Conservation (phyloP, 176 grass and related monocot genomes). For the Ampelocalamus luodianensis region DNA sequence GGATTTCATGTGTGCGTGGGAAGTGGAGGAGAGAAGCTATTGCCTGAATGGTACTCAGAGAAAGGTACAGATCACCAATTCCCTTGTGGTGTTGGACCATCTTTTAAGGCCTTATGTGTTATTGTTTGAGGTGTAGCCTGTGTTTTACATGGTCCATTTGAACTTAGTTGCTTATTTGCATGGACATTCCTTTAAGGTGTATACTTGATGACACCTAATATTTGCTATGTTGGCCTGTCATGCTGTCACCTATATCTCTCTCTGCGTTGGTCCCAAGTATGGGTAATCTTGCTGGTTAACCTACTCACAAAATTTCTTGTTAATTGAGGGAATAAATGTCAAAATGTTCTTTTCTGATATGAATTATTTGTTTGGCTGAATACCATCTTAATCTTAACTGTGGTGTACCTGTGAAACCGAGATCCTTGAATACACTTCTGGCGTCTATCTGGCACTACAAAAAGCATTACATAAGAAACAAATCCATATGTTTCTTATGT, state of each 20-base stretch:
- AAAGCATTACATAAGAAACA: too few relatives aligned
- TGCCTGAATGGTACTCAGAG: constrained; percentile 96
- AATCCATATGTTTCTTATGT: constrained; percentile 8
- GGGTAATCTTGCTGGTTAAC: neutral
- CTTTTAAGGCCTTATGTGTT: constrained; percentile 9
- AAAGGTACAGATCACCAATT: constrained; percentile 57
- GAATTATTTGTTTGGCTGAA: constrained; percentile 5
- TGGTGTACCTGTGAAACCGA: too few relatives aligned
- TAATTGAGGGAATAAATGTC: neutral
- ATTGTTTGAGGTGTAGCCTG: neutral
- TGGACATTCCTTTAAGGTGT: neutral
- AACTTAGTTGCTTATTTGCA: neutral
- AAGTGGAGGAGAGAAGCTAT: constrained; percentile 81
- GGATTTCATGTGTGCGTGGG: constrained; percentile 93
- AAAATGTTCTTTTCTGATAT: neutral
- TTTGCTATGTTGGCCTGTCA: constrained; percentile 6
- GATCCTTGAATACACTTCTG: neutral
- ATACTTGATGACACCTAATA: neutral
- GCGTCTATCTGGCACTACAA: constrained; percentile 21
- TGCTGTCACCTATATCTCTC: neutral
- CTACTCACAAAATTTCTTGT: neutral
- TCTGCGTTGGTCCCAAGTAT: neutral
- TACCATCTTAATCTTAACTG: neutral
- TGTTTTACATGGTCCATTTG: neutral
- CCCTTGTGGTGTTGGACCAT: neutral